Evolutionary conservation across 2,329 filamentous ascomycete species (phyloP).

Genomic region (Beauveria brongniartii): DNA sequence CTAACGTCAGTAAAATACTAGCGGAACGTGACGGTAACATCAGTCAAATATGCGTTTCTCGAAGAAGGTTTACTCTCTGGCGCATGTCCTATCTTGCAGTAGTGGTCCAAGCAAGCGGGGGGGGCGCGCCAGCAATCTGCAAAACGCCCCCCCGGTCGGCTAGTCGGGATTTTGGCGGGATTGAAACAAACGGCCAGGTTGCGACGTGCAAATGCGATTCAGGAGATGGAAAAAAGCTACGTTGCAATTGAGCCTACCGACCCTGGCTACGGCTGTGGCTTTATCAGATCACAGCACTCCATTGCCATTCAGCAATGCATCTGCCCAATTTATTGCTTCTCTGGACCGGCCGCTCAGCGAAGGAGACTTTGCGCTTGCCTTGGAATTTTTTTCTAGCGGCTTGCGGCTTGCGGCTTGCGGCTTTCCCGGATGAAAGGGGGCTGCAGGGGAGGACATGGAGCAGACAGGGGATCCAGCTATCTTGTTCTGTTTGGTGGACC

Average conservation of each 20-base stretch:
- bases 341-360: background rate
- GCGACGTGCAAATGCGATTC: background rate
- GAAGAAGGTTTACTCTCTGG: background rate
- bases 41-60: background rate
- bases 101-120: background rate
- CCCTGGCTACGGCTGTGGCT: background rate
- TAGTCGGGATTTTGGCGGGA: slow-evolving; percentile 4
- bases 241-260: background rate
- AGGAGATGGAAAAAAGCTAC: background rate
- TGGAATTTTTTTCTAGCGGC: background rate
- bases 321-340: background rate
- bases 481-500: slow-evolving; percentile 5
- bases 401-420: background rate
- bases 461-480: background rate
- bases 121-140: background rate
- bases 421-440: slow-evolving; percentile 1
- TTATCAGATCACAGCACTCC: background rate
- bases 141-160: background rate
- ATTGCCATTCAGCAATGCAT: background rate
- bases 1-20: too few species aligned
- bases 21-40: background rate
- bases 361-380: background rate
- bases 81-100: background rate
- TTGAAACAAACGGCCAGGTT: background rate
- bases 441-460: background rate